Conservation (phyloP, 805 yeast species). For the Jamesozyma hellenica region DNA sequence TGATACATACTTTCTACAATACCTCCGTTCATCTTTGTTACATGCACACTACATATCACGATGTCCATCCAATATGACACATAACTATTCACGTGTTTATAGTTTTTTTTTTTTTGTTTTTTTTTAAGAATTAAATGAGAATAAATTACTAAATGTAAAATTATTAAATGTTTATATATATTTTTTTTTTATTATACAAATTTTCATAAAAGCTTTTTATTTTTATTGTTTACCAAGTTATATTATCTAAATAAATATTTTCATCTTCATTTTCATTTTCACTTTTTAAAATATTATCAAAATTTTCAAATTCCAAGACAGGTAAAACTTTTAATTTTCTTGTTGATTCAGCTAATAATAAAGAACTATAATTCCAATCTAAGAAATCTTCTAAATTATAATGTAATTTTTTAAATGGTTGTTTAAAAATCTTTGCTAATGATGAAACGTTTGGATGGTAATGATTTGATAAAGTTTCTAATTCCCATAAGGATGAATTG, state of each 20-base stretch:
- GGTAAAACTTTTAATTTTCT: slow-evolving; percentile 63
- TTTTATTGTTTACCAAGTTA: slow-evolving; percentile 17
- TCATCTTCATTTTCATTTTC: slow-evolving; percentile 1
- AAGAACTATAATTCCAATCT: slow-evolving; percentile 73
- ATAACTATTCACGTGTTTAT: too few species aligned
- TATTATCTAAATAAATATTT: slow-evolving; percentile 12
- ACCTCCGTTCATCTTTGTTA: too few species aligned
- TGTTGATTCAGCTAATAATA: slow-evolving; percentile 51
- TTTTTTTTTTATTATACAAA: neutral
- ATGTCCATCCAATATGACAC: too few species aligned
- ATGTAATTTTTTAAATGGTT: slow-evolving; percentile 78
- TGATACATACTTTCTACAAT: too few species aligned
- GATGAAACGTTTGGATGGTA: slow-evolving; percentile 95
- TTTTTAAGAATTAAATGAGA: too few species aligned
- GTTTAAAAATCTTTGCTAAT: slow-evolving; percentile 75
- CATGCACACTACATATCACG: too few species aligned
- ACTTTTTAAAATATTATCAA: slow-evolving; percentile 12
- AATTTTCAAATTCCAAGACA: slow-evolving; percentile 60
- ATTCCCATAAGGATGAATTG: slow-evolving; percentile 85
- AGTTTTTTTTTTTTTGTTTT: too few species aligned
- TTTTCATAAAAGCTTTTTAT: too few species aligned
- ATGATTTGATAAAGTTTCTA: slow-evolving; percentile 68
- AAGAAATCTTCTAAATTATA: slow-evolving; percentile 91
- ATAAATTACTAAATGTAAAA: too few species aligned
- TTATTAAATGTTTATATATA: too few species aligned